A percentile compares a stretch with the other conserved stretches of the same genome.
These are phyloP conservation scores for Melanopsichium pennsylvanicum DNA, from an alignment of 1,284 basidiomycete genomes.

Conservation along the genomic window DNA sequence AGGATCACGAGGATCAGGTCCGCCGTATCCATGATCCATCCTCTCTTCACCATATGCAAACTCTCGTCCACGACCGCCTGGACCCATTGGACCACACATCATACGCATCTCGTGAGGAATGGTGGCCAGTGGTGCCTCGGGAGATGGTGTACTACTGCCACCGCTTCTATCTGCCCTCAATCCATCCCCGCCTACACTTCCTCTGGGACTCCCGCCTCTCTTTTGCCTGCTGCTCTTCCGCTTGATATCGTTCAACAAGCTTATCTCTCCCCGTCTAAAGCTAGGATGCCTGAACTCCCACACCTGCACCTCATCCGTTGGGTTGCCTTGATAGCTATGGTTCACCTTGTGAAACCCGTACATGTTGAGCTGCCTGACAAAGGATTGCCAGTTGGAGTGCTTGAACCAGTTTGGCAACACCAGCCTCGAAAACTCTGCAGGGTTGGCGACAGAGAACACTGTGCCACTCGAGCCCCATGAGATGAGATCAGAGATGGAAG, in stretches of 20 bases:
- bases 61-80: constrained; percentile 19
- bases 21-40: constrained; percentile 25
- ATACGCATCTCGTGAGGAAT: constrained; percentile 30
- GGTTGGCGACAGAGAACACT: constrained; percentile 58
- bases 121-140: constrained; percentile 39
- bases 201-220: constrained; percentile 31
- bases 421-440: constrained; percentile 56
- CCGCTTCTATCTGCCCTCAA: constrained; percentile 38
- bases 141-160: constrained; percentile 44
- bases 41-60: constrained; percentile 31
- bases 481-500: constrained; percentile 53
- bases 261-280: constrained; percentile 57
- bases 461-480: constrained; percentile 53
- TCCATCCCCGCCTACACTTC: constrained; percentile 33
- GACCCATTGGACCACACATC: constrained; percentile 12
- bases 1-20: constrained; percentile 12
- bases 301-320: constrained; percentile 56
- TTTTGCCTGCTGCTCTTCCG: constrained; percentile 57
- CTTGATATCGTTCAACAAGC: constrained; percentile 57
- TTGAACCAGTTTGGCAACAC: constrained; percentile 63
- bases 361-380: constrained; percentile 62
- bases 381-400: constrained; percentile 63
- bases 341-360: constrained; percentile 64
- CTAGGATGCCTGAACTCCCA: constrained; percentile 60
- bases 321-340: constrained; percentile 56